Base-by-base conservation (phyloP, 1,284 basidiomycete species). In the Boletus semigastroideus region DNA sequence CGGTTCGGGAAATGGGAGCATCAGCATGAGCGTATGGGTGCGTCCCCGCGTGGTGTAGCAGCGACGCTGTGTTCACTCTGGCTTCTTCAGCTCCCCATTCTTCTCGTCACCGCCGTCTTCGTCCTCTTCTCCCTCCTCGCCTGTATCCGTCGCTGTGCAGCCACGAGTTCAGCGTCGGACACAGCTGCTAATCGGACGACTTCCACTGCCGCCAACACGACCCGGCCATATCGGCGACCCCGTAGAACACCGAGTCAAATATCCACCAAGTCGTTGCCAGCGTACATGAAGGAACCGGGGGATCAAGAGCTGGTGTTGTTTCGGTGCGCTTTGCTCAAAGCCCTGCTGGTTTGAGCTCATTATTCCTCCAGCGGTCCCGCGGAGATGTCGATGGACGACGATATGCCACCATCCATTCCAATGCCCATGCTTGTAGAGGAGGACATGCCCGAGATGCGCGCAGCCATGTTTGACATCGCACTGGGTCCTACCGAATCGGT, bases 261-360 rank as follows among this genome's bases (percentile, higher is more conserved):
- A 50, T 88, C 86, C 14, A 88, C 86, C 14, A 80, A 77, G 41
- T 87, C 83, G 2, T 65, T 91, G 36, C 88, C 87, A 5, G 78
- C 76, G 22, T 90, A 90, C 61, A 86, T 82, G 72, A 89, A 88
- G 66, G 87, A 90, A 58, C 86, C 87, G 0, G 88, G 87, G 10
- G 87, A 89, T 49, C 77, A 85, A 46, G 87, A 90, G 63, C 74
- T 91, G 28, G 88, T 90, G 8, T 82, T 91, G 51, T 80, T 80
- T 55, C 74, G 83, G 86, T 87, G 57, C 56, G 73, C 46, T 10
- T 19, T 19, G 5, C 9, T 41, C 5, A 10, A 30, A 16, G 16
- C 34, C 20, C 34, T 22, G 27, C 36, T 52, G 22, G 20, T 20
- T 4, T 19, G 22, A 41, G 41, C 41, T 54, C 31, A 45, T 25